These are phyloP conservation scores for Lipomyces starkeyi DNA, from an alignment of 805 yeast species.

Conservation along the genomic window DNA sequence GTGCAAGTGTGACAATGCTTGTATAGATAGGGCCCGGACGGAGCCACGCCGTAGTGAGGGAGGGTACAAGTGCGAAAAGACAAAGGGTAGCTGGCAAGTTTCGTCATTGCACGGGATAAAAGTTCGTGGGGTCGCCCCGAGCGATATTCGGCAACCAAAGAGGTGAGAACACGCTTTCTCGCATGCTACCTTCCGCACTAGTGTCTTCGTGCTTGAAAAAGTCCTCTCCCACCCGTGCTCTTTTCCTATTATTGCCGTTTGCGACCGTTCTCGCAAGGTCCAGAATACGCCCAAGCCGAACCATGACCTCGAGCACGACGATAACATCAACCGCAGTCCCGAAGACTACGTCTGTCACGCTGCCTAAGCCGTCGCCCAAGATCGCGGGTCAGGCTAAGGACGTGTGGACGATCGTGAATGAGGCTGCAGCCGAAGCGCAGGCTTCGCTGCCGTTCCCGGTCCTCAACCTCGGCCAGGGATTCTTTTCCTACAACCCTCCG, in stretches of 20 bases:
- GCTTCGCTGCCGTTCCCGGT: constrained; percentile 72
- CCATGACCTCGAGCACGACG: neutral
- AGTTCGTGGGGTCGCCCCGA: too few species aligned
- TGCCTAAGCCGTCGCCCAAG: constrained; percentile 36
- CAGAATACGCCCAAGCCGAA: neutral
- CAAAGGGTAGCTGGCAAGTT: too few species aligned
- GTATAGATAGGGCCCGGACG: too few species aligned
- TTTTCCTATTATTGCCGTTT: neutral
- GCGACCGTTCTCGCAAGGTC: neutral
- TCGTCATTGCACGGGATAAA: too few species aligned
- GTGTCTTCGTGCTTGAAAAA: neutral
- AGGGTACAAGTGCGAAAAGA: too few species aligned
- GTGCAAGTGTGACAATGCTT: too few species aligned
- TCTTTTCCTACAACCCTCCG: constrained; percentile 95
- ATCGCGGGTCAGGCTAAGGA: constrained; percentile 52
- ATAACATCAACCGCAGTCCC: neutral
- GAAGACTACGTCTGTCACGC: constrained; percentile 11
- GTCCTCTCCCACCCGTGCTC: neutral
- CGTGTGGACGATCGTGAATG: constrained; percentile 94
- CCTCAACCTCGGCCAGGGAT: constrained; percentile 94
- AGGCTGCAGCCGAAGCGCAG: constrained; percentile 87
- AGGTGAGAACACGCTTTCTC: neutral
- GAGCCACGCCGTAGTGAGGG: too few species aligned
- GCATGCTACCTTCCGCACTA: neutral
- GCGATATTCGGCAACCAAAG: too few species aligned